These are phyloP conservation scores for Teratosphaeria viscida DNA, from an alignment of 2,329 filamentous ascomycete genomes.

Conservation along the genomic window DNA sequence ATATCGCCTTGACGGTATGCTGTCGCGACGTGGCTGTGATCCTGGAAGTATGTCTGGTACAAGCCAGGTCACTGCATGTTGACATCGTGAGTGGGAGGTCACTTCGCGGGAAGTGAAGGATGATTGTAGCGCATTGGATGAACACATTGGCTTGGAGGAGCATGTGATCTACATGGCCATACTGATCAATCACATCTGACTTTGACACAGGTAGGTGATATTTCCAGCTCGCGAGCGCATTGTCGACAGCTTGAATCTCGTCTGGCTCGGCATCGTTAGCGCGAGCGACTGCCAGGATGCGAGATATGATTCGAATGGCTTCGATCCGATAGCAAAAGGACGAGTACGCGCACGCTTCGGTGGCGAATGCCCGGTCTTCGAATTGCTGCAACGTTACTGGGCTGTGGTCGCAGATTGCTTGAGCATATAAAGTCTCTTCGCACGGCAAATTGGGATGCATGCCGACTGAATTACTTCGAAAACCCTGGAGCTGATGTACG, in stretches of 20 bases:
- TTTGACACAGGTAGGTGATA: constrained; percentile 68
- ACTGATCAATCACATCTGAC: constrained; percentile 55
- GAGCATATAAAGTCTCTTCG: constrained; percentile 61
- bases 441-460: constrained; percentile 67
- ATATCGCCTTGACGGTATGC: constrained; percentile 69
- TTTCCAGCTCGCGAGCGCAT: constrained; percentile 62
- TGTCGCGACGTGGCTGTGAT: constrained; percentile 41
- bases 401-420: constrained; percentile 29
- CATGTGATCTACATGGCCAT: constrained; percentile 72
- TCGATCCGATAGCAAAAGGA: constrained; percentile 80
- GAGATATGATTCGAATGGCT: constrained; percentile 65
- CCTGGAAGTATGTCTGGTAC: constrained; percentile 29
- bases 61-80: constrained; percentile 37
- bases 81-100: constrained; percentile 55
- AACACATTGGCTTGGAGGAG: constrained; percentile 89
- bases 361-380: constrained; percentile 61
- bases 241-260: constrained; percentile 47
- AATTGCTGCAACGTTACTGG: constrained; percentile 62
- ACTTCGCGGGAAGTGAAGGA: constrained; percentile 70
- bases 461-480: constrained; percentile 55
- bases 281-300: constrained; percentile 48
- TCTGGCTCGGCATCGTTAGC: constrained; percentile 25
- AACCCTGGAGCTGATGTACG: constrained; percentile 61
- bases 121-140: constrained; percentile 51
- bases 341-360: constrained; percentile 61